Evolutionary conservation across 106 monocot species (phyloP), one percentile per base, ranked within the genome.

Genomic region (Hemerocallis citrina): DNA sequence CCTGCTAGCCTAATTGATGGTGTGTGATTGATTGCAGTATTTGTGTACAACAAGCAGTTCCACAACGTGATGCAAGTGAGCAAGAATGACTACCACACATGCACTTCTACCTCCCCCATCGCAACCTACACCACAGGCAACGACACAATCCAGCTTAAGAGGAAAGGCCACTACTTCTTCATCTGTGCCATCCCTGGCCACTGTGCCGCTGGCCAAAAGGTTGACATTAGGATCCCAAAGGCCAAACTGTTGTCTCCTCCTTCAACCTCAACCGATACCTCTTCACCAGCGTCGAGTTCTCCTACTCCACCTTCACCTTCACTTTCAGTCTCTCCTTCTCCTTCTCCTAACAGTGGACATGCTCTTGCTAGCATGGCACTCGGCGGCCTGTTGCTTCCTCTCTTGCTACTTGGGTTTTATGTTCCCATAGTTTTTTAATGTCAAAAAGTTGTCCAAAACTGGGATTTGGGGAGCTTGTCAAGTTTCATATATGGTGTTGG

Each of bases 151-250:
- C 1, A 35, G 59, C 55, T 82, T 31, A 59, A 50, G 42, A 25
- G 62, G 20, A 12, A 45, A 20, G 81, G 81, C 32, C 81, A 81
- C 68, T 54, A 66, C 42, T 82, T 65, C 68, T 82, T 77, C 69
- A 66, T 82, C 56, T 82, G 82, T 41, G 77, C 77, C 50, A 11
- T 74, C 35, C 82, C 82, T n/a, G 73, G 69, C 16, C 82, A 82
- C 55, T 82, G 82, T 43, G 52, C 52, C 1, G 12, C 24, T 36
- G 82, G 82, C 15, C 82, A 82, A 61, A 82, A 66, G 47, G 61
- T 82, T 34, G 59, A 77, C 55, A 73, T 76, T 55, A 54, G 72
- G 32, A 47, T 77, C 31, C 46, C 32, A 15, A 73, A 77, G 45
- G 4, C 16, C n/a, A 20, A 15, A n/a, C n/a, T 23, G 35, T 46